Base-by-base conservation (phyloP, 768 basidiomycete species). In the Boletus coccyginus region DNA sequence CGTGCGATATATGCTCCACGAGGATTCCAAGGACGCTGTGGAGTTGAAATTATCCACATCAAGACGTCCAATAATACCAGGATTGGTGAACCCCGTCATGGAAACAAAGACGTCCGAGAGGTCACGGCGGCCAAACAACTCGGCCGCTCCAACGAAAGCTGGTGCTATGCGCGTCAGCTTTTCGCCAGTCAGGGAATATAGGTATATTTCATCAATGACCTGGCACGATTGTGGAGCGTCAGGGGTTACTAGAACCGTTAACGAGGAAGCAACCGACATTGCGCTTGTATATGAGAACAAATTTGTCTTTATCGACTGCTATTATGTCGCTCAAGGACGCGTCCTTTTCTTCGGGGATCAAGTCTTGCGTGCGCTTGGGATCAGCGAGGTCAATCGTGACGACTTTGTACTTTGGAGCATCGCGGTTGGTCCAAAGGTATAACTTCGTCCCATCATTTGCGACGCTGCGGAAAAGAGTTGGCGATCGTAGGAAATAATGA, bases 141-240 rank as follows among this genome's bases (percentile, higher is more conserved):
- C 74, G 29, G 84, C 78, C 6, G 85, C 75, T 24, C 91, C 91
- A 39, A 93, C 84, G 54, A 87, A 85, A 50, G 87, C 82, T 14
- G 79, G 71, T 6, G 80, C 86, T 24, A 93, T 69, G 16, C 84
- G 86, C 19, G 70, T 67, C 49, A 88, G 58, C 47, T 73, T 77
- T 59, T 74, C 62, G 29, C 91, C 90, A 6, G 70, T 68, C 46
- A 78, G 73, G 36, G 81, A 74, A 71, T 89, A 85, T 42, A 94
- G 67, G 69, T 90, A 89, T 33, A 93, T 77, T 70, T 91, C 87
- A 63, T 92, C 89, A 56, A 85, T 87, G 65, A 92, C 88, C 88
- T 68, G 44, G 19, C n/a, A 48, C 8, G 13, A 55, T 49, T 19
- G 32, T 29, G 17, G 39, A 35, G 17, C 32, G 32, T 66, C 43